phyloP scores from a whole-genome alignment of 1,139 yeast species.

The Blastobotrys aristatus region DNA sequence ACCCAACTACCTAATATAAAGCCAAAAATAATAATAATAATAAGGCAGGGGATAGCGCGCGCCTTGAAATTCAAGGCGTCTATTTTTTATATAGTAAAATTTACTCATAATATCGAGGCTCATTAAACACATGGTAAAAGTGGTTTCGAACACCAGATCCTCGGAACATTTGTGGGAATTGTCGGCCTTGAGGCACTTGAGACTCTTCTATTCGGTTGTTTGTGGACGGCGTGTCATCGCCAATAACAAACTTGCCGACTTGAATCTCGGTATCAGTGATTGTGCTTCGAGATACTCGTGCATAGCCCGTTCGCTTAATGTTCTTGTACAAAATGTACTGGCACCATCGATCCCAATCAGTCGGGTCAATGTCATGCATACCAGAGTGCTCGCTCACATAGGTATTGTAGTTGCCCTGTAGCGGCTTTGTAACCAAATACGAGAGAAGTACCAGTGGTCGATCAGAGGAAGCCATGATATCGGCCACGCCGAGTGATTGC shows the following conservation, averaged over 20 bases:
- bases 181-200: slow-evolving; percentile 54
- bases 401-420: slow-evolving; percentile 84
- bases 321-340: slow-evolving; percentile 88
- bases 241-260: slow-evolving; percentile 79
- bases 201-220: slow-evolving; percentile 54
- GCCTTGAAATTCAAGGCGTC: too few species aligned
- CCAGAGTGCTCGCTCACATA: slow-evolving; percentile 80
- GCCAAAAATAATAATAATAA: too few species aligned
- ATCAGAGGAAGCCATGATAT: slow-evolving; percentile 70
- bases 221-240: slow-evolving; percentile 44
- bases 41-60: too few species aligned
- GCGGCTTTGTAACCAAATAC: slow-evolving; percentile 83
- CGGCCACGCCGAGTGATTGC: slow-evolving; percentile 72
- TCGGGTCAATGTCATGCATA: slow-evolving; percentile 88
- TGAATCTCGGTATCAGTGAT: slow-evolving; percentile 97
- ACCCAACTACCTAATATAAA: too few species aligned
- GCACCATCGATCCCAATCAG: slow-evolving; percentile 98
- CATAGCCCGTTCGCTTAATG: slow-evolving; percentile 84
- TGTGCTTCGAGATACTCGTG: slow-evolving; percentile 86
- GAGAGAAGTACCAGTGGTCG: slow-evolving; percentile 81
- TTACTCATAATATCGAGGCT: slow-evolving; percentile 64
- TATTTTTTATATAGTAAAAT: too few species aligned
- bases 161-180: slow-evolving; percentile 76
- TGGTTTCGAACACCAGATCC: slow-evolving; percentile 97
- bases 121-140: slow-evolving; percentile 88